Percentiles rank a stretch among this genome's conserved stretches.
phyloP scores from a whole-genome alignment of 768 basidiomycete species.

The Mycena haematopus region DNA sequence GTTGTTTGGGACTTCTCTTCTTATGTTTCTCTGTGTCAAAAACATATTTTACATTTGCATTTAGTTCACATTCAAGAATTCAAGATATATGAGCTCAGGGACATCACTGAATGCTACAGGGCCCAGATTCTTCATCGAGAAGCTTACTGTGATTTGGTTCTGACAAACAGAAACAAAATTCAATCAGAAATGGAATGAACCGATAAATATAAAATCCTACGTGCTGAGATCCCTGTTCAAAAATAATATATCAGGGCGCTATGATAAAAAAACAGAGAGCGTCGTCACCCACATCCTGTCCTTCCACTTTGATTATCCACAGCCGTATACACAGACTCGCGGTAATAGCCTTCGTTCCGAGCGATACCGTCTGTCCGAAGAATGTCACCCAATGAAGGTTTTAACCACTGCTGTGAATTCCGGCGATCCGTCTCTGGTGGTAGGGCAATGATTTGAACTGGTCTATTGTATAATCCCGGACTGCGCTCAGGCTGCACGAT shows the following conservation, averaged over 20 bases:
- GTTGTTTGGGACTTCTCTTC: too few species aligned
- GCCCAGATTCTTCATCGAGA: slow-evolving; percentile 2
- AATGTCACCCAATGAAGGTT: background rate
- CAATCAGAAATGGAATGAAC: background rate
- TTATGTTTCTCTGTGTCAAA: too few species aligned
- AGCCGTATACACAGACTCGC: background rate
- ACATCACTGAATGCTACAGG: slow-evolving; percentile 8
- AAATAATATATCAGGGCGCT: background rate
- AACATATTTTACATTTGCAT: too few species aligned
- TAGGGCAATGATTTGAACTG: slow-evolving; percentile 1
- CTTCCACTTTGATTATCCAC: slow-evolving; percentile 12
- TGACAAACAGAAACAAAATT: slow-evolving; percentile 1
- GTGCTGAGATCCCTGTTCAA: slow-evolving; percentile 2
- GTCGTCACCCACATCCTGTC: slow-evolving; percentile 7
- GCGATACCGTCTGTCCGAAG: slow-evolving; percentile 1
- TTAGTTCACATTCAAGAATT: too few species aligned
- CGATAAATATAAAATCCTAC: background rate
- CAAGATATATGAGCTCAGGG: too few species aligned
- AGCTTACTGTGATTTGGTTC: slow-evolving; percentile 8
- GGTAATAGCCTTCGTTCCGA: background rate
- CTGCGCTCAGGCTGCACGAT: slow-evolving; percentile 10
- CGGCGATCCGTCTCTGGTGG: background rate
- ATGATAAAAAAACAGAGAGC: background rate
- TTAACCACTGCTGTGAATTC: background rate
- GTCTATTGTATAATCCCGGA: slow-evolving; percentile 9